phyloP scores from a whole-genome alignment of 2,329 filamentous ascomycete genomes.

The Ophiocordyceps camponoti-saundersi region DNA sequence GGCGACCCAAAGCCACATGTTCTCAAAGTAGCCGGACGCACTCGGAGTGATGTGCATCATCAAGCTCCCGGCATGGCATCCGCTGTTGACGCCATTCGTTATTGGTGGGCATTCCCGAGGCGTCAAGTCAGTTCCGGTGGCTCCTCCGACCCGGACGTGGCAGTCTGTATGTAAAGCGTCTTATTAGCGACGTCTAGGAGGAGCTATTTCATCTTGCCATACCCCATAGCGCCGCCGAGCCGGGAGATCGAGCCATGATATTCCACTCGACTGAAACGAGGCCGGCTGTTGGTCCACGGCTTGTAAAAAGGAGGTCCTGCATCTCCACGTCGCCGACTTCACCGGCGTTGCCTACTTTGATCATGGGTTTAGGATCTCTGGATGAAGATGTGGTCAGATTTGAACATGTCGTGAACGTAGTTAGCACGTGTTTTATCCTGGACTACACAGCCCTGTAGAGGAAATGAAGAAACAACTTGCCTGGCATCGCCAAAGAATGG shows the following conservation, averaged over 20 bases:
- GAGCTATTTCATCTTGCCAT: neutral
- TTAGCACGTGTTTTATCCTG: too few relatives aligned
- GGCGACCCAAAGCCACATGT: too few relatives aligned
- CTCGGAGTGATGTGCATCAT: too few relatives aligned
- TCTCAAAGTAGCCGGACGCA: too few relatives aligned
- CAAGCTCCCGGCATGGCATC: too few relatives aligned
- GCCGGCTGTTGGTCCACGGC: slow-evolving; percentile 38
- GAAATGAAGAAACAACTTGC: too few relatives aligned
- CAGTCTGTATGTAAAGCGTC: slow-evolving; percentile 16
- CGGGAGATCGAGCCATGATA: slow-evolving; percentile 20
- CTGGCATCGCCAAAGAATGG: slow-evolving; percentile 23
- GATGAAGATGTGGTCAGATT: too few relatives aligned
- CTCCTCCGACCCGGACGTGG: slow-evolving; percentile 27
- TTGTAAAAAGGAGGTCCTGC: slow-evolving; percentile 45
- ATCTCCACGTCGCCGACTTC: slow-evolving; percentile 43
- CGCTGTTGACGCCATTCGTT: too few relatives aligned
- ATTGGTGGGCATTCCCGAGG: too few relatives aligned
- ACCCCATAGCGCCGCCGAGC: slow-evolving; percentile 33
- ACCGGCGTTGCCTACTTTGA: slow-evolving; percentile 38
- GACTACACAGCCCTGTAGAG: too few relatives aligned
- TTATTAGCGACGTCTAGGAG: neutral
- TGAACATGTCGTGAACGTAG: too few relatives aligned
- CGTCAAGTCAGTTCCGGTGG: slow-evolving; percentile 4
- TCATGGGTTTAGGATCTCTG: slow-evolving; percentile 19
- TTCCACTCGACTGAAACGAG: slow-evolving; percentile 52